These are phyloP conservation scores for Marsdenia floribunda DNA, from an alignment of 257 asterid species.

Conservation along the genomic window DNA sequence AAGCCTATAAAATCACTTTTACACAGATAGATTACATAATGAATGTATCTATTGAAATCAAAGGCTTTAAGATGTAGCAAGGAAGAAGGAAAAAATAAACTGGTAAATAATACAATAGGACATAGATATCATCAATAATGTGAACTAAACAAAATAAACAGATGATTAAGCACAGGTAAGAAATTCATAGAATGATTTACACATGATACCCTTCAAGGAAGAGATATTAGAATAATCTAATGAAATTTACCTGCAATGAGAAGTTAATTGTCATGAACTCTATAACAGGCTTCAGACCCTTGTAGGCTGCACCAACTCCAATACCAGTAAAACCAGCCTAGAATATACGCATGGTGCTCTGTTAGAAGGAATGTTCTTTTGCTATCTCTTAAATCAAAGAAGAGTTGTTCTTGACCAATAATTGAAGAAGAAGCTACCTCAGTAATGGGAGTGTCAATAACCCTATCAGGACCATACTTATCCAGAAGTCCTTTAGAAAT, in stretches of 20 bases:
- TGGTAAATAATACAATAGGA: neutral
- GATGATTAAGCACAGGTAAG: neutral
- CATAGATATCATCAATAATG: neutral
- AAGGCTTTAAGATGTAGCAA: neutral
- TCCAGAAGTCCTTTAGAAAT: slow-evolving; percentile 82
- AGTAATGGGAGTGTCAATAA: slow-evolving; percentile 85
- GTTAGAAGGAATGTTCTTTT: slow-evolving; percentile 9
- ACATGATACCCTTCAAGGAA: no score
- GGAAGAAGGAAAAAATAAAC: neutral
- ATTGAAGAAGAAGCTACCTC: slow-evolving; percentile 53
- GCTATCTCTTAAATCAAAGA: neutral
- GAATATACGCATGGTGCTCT: slow-evolving; percentile 9
- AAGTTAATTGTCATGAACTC: slow-evolving; percentile 98
- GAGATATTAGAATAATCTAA: neutral
- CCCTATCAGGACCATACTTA: slow-evolving; percentile 91
- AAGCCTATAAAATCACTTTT: neutral
- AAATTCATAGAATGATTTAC: neutral
- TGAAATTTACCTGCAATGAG: slow-evolving; percentile 79
- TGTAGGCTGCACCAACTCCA: slow-evolving; percentile 94
- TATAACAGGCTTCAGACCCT: slow-evolving; percentile 78
- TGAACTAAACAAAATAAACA: neutral
- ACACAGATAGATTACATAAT: neutral
- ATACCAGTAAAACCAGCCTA: slow-evolving; percentile 98
- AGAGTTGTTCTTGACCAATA: slow-evolving; percentile 5
- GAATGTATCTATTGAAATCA: neutral